phyloP scores from a whole-genome alignment of 108 stramenopile species.

The Cyclotella kingstonii region DNA sequence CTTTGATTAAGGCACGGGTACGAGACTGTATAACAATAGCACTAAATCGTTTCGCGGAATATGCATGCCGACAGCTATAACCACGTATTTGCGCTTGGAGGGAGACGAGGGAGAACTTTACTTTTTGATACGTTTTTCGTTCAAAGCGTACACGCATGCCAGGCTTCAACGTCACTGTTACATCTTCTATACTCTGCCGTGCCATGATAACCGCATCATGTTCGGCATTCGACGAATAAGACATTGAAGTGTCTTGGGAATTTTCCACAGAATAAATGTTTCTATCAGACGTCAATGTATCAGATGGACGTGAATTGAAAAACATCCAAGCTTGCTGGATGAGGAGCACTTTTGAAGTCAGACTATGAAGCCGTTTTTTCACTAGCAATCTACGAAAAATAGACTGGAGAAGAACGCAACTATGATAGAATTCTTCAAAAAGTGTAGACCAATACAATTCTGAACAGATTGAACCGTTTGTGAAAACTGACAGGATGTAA shows the following conservation, averaged over 20 bases:
- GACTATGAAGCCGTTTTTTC: not conserved
- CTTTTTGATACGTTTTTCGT: too few relatives aligned
- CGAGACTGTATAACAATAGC: not conserved
- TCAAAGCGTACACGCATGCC: too few relatives aligned
- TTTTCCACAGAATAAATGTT: too few relatives aligned
- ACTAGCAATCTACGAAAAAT: slow-evolving; percentile 2
- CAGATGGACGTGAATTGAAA: not conserved
- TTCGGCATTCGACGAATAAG: too few relatives aligned
- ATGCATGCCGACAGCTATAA: not conserved
- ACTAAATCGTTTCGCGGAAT: not conserved
- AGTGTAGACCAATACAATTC: not conserved
- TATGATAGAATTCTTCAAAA: not conserved
- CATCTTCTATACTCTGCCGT: too few relatives aligned
- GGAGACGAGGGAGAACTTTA: not conserved
- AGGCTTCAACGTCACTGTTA: too few relatives aligned
- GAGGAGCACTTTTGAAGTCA: not conserved
- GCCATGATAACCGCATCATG: too few relatives aligned
- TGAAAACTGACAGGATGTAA: not conserved
- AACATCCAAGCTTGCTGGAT: slow-evolving; percentile 4
- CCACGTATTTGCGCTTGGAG: not conserved
- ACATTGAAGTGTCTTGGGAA: too few relatives aligned
- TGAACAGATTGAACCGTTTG: too few relatives aligned
- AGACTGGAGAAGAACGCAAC: slow-evolving; percentile 12
- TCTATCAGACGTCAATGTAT: not conserved
- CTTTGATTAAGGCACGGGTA: not conserved